A percentile compares a stretch with the other conserved stretches of the same genome.
Conservation (phyloP, 495 filamentous ascomycete species). For the Neurospora sp. region DNA sequence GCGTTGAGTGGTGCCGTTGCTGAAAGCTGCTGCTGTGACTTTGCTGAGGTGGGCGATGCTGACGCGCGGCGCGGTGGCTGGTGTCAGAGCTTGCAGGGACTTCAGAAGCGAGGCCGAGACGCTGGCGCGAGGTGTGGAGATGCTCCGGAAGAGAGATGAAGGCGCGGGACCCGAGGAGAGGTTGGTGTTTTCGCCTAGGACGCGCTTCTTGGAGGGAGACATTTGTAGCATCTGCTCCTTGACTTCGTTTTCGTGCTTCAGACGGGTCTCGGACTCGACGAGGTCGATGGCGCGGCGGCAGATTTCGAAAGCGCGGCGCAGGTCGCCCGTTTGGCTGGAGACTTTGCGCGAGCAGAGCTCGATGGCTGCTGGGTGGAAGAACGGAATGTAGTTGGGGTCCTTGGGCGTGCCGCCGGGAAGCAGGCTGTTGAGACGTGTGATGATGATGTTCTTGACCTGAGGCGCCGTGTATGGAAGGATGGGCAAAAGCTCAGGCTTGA, state of each 20-base stretch:
- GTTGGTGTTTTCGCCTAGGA: constrained; percentile 36
- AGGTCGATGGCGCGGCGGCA: constrained; percentile 82
- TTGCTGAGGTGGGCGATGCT: constrained; percentile 84
- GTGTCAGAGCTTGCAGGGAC: constrained; percentile 50
- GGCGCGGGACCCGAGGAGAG: constrained; percentile 35
- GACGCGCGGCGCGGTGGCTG: constrained; percentile 76
- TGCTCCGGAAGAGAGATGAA: constrained; percentile 1
- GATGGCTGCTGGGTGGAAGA: constrained; percentile 86
- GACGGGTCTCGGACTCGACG: constrained; percentile 71
- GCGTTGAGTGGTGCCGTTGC: constrained; percentile 71
- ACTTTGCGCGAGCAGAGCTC: constrained; percentile 92
- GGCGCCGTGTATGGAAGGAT: constrained; percentile 85
- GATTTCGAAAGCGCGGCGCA: constrained; percentile 92
- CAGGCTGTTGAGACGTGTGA: constrained; percentile 66
- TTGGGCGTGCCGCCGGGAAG: constrained; percentile 36
- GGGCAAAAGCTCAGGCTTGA: constrained; percentile 81
- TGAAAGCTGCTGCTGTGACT: constrained; percentile 75
- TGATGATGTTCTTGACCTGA: constrained; percentile 85
- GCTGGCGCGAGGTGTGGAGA: constrained; percentile 1
- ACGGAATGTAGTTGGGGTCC: constrained; percentile 57
- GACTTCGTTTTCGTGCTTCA: constrained; percentile 47
- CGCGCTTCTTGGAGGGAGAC: constrained; percentile 30
- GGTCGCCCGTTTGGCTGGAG: constrained; percentile 82
- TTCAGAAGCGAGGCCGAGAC: constrained; percentile 24
- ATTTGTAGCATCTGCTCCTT: constrained; percentile 40